Percentiles rank a stretch among this genome's conserved stretches.
Evolutionary conservation across 495 filamentous ascomycete species (phyloP).

Genomic region (Penicillium salamii): DNA sequence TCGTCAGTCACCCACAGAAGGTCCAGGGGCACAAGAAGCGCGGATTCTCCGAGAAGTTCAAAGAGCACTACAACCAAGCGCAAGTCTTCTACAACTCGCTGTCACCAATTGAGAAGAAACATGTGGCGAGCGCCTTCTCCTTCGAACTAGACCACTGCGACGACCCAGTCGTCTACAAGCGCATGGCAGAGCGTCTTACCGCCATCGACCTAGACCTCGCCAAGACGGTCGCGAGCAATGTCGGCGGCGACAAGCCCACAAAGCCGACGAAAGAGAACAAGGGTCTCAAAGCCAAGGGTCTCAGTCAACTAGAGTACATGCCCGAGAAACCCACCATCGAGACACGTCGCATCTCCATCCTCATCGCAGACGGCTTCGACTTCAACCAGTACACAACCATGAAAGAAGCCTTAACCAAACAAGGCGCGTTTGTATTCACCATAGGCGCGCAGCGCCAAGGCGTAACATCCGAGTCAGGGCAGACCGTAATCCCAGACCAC

Average conservation of each 20-base stretch:
- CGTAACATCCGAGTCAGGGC: conserved; percentile 51
- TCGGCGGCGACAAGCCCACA: conserved; percentile 61
- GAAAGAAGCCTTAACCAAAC: conserved; percentile 57
- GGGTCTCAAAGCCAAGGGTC: conserved; percentile 58
- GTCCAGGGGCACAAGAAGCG: conserved; percentile 68
- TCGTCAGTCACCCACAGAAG: conserved; percentile 64
- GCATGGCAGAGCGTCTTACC: conserved; percentile 65
- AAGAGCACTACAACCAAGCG: conserved; percentile 66
- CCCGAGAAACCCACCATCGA: conserved; percentile 62
- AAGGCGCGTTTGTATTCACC: conserved; percentile 65
- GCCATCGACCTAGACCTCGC: conserved; percentile 74
- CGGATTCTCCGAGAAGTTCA: conserved; percentile 71
- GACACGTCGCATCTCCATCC: conserved; percentile 70
- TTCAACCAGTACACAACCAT: conserved; percentile 59
- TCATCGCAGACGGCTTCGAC: conserved; percentile 83
- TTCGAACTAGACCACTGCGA: conserved; percentile 93
- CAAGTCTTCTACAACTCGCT: conserved; percentile 80
- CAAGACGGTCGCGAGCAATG: conserved; percentile 63
- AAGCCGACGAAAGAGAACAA: conserved; percentile 57
- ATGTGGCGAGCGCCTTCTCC: conserved; percentile 65
- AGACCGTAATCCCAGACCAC: conserved; percentile 69
- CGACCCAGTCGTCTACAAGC: conserved; percentile 74
- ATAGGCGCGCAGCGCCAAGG: conserved; percentile 58
- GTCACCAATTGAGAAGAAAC: conserved; percentile 63
- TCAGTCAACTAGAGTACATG: conserved; percentile 68